Evolutionary conservation across 345 rosid genomes (phyloP), one percentile per base, ranked within the genome.

Genomic region (Bruguiera gymnorhiza): DNA sequence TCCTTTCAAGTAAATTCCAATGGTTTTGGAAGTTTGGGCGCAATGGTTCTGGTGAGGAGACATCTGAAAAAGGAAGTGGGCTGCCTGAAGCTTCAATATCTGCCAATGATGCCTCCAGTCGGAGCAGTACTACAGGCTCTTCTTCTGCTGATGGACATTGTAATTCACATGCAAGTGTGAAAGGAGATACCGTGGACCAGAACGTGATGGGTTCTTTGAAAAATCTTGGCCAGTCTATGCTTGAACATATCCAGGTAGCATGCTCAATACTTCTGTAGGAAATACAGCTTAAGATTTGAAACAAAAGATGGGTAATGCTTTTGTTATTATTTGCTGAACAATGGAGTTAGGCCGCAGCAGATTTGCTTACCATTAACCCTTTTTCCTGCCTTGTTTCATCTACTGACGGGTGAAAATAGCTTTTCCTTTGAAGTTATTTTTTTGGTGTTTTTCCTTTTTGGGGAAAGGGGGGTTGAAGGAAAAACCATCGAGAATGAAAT

Each of bases 21-120:
- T 95, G 99, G 99, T 68, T 95, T 67, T 90, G 94, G 97, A 95
- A 87, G 82, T 83, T 95, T 58, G 92, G 97, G 39, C 83, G 89
- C 60, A 86, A 81, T 81, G 64, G 64, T 58, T 73, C 62, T 56
- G 79, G 71, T 23, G 92, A 83, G 79, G 92, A 82, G 79, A 75
- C 79, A 43, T 80, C 88, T 51, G 85, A 78, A 65, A 79, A 70
- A 26, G 79, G 65, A 58, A 78, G 51, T 52, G 60, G n/a, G 72
- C 48, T 57, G 8, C 65, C 51, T 39, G 86, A 82, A 70, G 69
- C 76, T 65, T 43, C 80, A 48, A 78, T 75, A 73, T 73, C 88
- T 54, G 46, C 66, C 52, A 70, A 62, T 68, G 74, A 37, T 19
- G 85, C 73, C 60, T 23, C 27, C 53, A 64, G 62, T 68, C 79